Evolutionary conservation across 2,329 filamentous ascomycete genomes (phyloP).

Genomic region (Sporothrix protearum): DNA sequence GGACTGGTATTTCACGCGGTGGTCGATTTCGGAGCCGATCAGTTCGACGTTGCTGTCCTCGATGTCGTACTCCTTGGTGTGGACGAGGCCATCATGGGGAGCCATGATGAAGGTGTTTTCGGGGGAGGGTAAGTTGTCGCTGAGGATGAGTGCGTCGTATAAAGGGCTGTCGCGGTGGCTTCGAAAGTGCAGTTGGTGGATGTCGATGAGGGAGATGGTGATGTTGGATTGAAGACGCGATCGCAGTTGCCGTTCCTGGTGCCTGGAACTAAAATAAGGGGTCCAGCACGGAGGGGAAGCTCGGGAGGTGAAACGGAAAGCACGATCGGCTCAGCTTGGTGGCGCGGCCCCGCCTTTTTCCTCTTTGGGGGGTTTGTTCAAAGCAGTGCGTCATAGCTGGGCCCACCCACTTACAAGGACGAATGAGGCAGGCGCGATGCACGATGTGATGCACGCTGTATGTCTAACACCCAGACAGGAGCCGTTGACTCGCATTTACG

Average conservation of each 20-base stretch:
- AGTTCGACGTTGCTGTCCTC: slow-evolving; percentile 66
- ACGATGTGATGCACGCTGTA: neutral
- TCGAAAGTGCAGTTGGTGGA: no score
- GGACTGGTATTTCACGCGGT: slow-evolving; percentile 64
- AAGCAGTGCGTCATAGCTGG: neutral
- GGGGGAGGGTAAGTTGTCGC: neutral
- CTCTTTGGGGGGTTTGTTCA: neutral
- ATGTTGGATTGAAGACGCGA: neutral
- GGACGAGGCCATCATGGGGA: slow-evolving; percentile 59
- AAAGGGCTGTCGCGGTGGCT: neutral
- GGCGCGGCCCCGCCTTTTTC: neutral
- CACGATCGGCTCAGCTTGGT: slow-evolving; percentile 4
- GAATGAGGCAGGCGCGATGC: neutral
- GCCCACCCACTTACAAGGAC: slow-evolving; percentile 16
- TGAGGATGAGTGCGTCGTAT: neutral
- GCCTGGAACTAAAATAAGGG: slow-evolving; percentile 1
- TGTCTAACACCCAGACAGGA: neutral
- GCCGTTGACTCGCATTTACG: no score
- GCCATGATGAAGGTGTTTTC: slow-evolving; percentile 48
- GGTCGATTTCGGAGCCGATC: slow-evolving; percentile 61
- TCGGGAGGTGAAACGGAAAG: neutral
- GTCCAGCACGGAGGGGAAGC: neutral
- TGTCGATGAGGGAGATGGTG: neutral
- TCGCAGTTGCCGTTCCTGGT: neutral
- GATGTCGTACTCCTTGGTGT: slow-evolving; percentile 62